These are phyloP conservation scores for Penicillium riverlandense DNA, from an alignment of 495 filamentous ascomycete species.

Conservation along the genomic window DNA sequence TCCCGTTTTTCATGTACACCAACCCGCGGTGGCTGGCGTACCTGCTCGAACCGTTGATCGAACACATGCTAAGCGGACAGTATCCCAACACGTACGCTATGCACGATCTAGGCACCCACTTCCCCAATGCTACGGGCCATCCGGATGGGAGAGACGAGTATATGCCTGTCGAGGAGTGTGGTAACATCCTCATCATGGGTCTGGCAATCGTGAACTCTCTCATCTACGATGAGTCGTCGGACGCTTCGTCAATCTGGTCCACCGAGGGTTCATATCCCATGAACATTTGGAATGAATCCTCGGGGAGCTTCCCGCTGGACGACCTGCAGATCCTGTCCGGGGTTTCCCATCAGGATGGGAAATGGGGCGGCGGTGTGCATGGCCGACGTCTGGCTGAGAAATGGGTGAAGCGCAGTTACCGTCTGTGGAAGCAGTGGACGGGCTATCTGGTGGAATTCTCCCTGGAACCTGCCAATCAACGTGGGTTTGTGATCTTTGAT, in stretches of 20 bases:
- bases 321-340: slow-evolving; percentile 35
- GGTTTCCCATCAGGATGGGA: slow-evolving; percentile 41
- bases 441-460: slow-evolving; percentile 83
- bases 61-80: slow-evolving; percentile 85
- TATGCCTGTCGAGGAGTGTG: slow-evolving; percentile 97
- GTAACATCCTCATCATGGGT: slow-evolving; percentile 94
- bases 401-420: slow-evolving; percentile 61
- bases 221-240: slow-evolving; percentile 54
- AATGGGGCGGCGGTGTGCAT: slow-evolving; percentile 41
- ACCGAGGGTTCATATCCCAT: slow-evolving; percentile 19
- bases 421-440: slow-evolving; percentile 89
- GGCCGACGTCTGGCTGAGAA: slow-evolving; percentile 45
- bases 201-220: slow-evolving; percentile 79
- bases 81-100: slow-evolving; percentile 89
- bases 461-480: slow-evolving; percentile 77
- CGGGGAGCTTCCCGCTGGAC: slow-evolving; percentile 34
- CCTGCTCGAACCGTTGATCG: slow-evolving; percentile 80
- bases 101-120: slow-evolving; percentile 85
- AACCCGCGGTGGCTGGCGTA: slow-evolving; percentile 90
- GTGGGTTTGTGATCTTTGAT: slow-evolving; percentile 23
- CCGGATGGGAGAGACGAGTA: slow-evolving; percentile 84
- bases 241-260: slow-evolving; percentile 46
- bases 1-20: slow-evolving; percentile 92
- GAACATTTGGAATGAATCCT: slow-evolving; percentile 8
- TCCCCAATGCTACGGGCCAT: slow-evolving; percentile 90